Evolutionary conservation across 257 asterid genomes (phyloP).

Genomic region (Primulina huaijiensis): DNA sequence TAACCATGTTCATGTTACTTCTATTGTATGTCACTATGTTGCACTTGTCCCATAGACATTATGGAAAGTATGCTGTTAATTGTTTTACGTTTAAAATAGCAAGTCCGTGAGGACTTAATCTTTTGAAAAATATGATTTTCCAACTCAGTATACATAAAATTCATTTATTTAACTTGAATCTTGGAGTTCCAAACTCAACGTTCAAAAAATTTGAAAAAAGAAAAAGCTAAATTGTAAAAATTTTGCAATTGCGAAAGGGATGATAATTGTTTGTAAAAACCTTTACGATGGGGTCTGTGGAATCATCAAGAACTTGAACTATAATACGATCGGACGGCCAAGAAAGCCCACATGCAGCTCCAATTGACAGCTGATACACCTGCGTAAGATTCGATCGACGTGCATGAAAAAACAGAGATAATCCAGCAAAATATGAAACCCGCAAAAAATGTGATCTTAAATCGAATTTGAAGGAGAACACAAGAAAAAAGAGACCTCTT

Average conservation of each 20-base stretch:
- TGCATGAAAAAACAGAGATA: neutral
- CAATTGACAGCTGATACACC: conserved; percentile 91
- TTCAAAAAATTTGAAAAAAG: too few relatives aligned
- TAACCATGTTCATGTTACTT: conserved; percentile 6
- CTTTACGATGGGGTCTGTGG: conserved; percentile 73
- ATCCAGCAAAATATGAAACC: neutral
- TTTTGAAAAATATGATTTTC: too few relatives aligned
- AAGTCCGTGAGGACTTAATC: too few relatives aligned
- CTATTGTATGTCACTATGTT: too few relatives aligned
- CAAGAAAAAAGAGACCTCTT: conserved; percentile 49
- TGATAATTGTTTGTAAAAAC: conserved; percentile 18
- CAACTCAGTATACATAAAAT: too few relatives aligned
- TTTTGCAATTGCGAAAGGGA: too few relatives aligned
- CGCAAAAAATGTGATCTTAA: neutral
- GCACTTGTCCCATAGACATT: too few relatives aligned
- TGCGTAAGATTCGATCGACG: conserved; percentile 10
- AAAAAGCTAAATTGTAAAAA: too few relatives aligned
- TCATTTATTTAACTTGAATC: too few relatives aligned
- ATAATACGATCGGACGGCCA: conserved; percentile 92
- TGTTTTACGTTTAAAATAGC: too few relatives aligned
- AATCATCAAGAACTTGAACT: conserved; percentile 88
- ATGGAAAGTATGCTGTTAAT: too few relatives aligned
- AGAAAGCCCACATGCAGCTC: conserved; percentile 96
- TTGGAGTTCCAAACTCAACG: too few relatives aligned
- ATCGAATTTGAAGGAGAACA: neutral